phyloP scores from a whole-genome alignment of 768 basidiomycete species.

The Cantharellus anzutake region DNA sequence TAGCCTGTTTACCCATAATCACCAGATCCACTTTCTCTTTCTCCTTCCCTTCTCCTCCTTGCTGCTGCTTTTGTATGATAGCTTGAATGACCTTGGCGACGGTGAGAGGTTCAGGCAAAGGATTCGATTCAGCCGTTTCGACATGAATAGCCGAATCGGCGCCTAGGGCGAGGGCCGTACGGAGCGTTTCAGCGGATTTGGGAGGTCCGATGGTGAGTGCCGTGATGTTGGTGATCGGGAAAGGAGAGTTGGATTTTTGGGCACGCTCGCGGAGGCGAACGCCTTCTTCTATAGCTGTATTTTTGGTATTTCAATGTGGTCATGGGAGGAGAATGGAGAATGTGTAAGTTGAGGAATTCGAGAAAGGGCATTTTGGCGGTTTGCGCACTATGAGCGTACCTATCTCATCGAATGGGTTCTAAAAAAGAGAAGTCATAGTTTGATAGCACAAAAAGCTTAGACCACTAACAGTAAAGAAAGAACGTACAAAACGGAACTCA shows the following conservation, averaged over 20 bases:
- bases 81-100: slow-evolving; percentile 74
- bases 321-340: neutral
- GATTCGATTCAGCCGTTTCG: slow-evolving; percentile 48
- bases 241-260: slow-evolving; percentile 26
- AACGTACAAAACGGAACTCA: slow-evolving; percentile 19
- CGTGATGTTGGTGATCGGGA: slow-evolving; percentile 57
- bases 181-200: slow-evolving; percentile 75
- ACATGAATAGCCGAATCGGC: slow-evolving; percentile 87
- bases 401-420: slow-evolving; percentile 99
- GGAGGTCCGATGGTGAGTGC: slow-evolving; percentile 89
- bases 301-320: neutral
- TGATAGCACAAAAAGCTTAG: neutral
- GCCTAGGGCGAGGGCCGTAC: slow-evolving; percentile 95
- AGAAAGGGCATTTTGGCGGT: neutral
- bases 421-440: neutral
- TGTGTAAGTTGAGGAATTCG: neutral
- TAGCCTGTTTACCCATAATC: slow-evolving; percentile 94
- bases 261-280: slow-evolving; percentile 78
- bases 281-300: slow-evolving; percentile 85
- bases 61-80: slow-evolving; percentile 38
- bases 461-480: neutral
- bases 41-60: too few relatives aligned
- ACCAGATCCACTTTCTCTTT: slow-evolving; percentile 50
- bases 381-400: slow-evolving; percentile 29
- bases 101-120: slow-evolving; percentile 68